phyloP scores from a whole-genome alignment of 306 rosid genomes.

The Ceratonia siliqua region DNA sequence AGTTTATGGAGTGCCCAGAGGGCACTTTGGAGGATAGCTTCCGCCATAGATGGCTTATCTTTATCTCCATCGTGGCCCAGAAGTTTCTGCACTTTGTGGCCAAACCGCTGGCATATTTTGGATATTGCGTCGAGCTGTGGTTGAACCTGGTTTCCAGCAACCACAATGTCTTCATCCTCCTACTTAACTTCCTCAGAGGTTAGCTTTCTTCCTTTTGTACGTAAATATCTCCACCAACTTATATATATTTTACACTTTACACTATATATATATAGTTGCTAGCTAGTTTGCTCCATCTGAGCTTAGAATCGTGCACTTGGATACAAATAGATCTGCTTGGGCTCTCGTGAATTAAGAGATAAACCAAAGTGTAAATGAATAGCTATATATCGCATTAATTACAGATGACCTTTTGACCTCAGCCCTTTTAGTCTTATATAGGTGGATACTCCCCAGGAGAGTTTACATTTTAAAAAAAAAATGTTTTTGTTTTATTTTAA shows the following conservation, averaged over 20 bases:
- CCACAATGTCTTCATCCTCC: conserved; percentile 35
- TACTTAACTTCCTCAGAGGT: conserved; percentile 53
- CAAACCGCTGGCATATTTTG: conserved; percentile 45
- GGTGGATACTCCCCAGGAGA: too few relatives aligned
- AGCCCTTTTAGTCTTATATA: too few relatives aligned
- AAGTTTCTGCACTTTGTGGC: conserved; percentile 39
- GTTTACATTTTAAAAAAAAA: too few relatives aligned
- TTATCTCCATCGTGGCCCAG: conserved; percentile 54
- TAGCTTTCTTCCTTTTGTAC: background rate
- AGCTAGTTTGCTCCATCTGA: background rate
- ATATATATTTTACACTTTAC: background rate
- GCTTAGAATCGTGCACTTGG: background rate
- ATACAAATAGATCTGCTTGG: background rate
- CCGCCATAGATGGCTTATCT: conserved; percentile 53
- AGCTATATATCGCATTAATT: too few relatives aligned
- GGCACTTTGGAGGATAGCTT: conserved; percentile 40
- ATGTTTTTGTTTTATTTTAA: too few relatives aligned
- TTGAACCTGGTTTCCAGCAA: conserved; percentile 51
- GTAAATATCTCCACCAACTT: background rate
- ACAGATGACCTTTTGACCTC: too few relatives aligned
- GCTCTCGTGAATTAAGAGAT: too few relatives aligned
- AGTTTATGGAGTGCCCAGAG: conserved; percentile 39
- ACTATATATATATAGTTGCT: too few relatives aligned
- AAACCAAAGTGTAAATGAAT: too few relatives aligned
- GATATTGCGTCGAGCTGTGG: conserved; percentile 40